These are phyloP conservation scores for Suhomyces bolitotheri DNA, from an alignment of 1,139 yeast species.

Conservation along the genomic window DNA sequence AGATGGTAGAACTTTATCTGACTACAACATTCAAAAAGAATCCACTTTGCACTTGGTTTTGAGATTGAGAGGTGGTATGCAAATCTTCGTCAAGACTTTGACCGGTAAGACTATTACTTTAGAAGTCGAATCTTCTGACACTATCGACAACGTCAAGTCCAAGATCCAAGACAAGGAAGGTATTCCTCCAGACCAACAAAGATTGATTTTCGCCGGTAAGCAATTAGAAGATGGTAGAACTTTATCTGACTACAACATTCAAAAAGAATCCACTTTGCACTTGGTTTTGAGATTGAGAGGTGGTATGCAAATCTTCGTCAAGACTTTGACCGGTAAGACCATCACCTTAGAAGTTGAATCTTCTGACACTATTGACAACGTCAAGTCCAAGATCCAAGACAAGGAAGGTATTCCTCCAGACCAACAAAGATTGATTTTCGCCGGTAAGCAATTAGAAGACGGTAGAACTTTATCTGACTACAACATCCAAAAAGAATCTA, in stretches of 20 bases:
- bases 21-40: slow-evolving; percentile 95
- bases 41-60: slow-evolving; percentile 84
- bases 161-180: slow-evolving; percentile 58
- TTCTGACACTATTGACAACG: slow-evolving; percentile 71
- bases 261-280: slow-evolving; percentile 57
- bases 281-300: slow-evolving; percentile 34
- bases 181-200: slow-evolving; percentile 54
- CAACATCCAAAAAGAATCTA: slow-evolving; percentile 68
- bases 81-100: slow-evolving; percentile 53
- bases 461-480: slow-evolving; percentile 66
- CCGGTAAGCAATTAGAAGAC: slow-evolving; percentile 64
- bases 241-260: slow-evolving; percentile 63
- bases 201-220: slow-evolving; percentile 60
- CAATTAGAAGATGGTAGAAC: slow-evolving; percentile 70
- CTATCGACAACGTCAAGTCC: slow-evolving; percentile 63
- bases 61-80: slow-evolving; percentile 85
- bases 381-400: slow-evolving; percentile 54
- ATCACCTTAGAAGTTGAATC: slow-evolving; percentile 71
- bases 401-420: slow-evolving; percentile 56
- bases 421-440: slow-evolving; percentile 57
- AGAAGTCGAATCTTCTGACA: slow-evolving; percentile 72
- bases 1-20: slow-evolving; percentile 89
- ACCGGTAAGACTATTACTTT: slow-evolving; percentile 72
- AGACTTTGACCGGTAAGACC: slow-evolving; percentile 69
- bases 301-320: slow-evolving; percentile 42